Percentiles rank a stretch among this genome's conserved stretches.
These are phyloP conservation scores for Magnaporthiopsis rhizophila DNA, from an alignment of 2,329 filamentous ascomycete genomes.

Conservation along the genomic window DNA sequence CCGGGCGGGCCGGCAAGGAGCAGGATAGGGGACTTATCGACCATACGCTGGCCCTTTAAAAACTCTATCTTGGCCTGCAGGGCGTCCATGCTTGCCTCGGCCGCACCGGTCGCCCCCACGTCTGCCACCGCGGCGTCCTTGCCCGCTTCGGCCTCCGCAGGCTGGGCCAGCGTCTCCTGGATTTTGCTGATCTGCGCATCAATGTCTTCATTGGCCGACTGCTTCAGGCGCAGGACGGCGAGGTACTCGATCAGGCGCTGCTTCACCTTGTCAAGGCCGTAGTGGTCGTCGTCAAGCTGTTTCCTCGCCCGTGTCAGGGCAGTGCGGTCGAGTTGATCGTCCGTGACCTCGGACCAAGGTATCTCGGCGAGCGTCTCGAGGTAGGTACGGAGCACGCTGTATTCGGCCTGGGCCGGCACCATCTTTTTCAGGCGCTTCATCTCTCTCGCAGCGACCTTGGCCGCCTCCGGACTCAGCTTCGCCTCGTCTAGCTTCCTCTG, in stretches of 20 bases:
- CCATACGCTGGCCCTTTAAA: conserved; percentile 73
- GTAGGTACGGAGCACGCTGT: conserved; percentile 88
- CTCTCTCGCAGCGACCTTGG: conserved; percentile 86
- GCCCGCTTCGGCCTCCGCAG: conserved; percentile 15
- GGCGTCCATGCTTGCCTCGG: conserved; percentile 28
- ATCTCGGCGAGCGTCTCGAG: conserved; percentile 91
- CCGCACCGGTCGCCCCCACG: conserved; percentile 4
- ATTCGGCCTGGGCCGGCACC: conserved; percentile 93
- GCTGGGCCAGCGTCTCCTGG: conserved; percentile 46
- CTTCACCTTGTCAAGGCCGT: conserved; percentile 94
- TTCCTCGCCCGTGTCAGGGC: conserved; percentile 73
- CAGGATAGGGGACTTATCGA: conserved; percentile 93
- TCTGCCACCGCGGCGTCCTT: conserved; percentile 4
- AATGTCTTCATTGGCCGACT: conserved; percentile 76
- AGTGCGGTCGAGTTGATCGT: conserved; percentile 75
- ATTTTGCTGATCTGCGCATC: conserved; percentile 68
- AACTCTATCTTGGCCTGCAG: conserved; percentile 61
- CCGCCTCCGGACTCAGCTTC: conserved; percentile 71
- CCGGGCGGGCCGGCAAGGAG: conserved; percentile 89
- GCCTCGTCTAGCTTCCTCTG: conserved; percentile 81
- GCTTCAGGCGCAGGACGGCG: conserved; percentile 91
- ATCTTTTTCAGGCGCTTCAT: conserved; percentile 85
- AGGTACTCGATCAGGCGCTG: conserved; percentile 92
- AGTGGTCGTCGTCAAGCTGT: conserved; percentile 93
- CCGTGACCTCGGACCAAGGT: conserved; percentile 78